A percentile compares a stretch with the other conserved stretches of the same genome.
phyloP scores from a whole-genome alignment of 2,329 filamentous ascomycete species.

The Xylaria sp. region DNA sequence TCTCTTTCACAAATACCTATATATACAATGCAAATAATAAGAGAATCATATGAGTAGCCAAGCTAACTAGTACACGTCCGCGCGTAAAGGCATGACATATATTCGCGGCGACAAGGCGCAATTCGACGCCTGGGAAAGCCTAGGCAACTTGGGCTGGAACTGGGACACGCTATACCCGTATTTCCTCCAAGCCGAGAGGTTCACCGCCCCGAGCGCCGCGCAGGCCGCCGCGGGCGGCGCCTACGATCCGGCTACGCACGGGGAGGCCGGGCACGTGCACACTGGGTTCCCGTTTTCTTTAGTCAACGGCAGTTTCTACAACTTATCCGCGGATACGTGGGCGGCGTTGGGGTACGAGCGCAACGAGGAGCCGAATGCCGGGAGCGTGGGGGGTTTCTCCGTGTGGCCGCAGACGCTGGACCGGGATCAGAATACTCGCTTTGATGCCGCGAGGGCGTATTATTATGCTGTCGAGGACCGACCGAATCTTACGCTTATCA shows the following conservation, averaged over 20 bases:
- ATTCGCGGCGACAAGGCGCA: constrained; percentile 50
- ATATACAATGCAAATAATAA: background rate
- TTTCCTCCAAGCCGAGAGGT: constrained; percentile 50
- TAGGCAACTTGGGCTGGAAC: constrained; percentile 53
- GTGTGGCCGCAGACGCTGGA: constrained; percentile 50
- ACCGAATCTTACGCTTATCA: constrained; percentile 47
- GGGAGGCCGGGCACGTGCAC: constrained; percentile 43
- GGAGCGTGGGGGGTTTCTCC: constrained; percentile 46
- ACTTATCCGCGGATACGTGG: constrained; percentile 42
- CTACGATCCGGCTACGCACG: constrained; percentile 45
- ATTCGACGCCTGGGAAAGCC: constrained; percentile 50
- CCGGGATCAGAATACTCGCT: constrained; percentile 43
- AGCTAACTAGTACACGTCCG: constrained; percentile 30
- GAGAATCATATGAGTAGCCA: background rate
- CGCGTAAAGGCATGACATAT: constrained; percentile 48
- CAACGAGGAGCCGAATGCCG: constrained; percentile 48
- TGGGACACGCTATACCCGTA: constrained; percentile 54
- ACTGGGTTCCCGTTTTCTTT: constrained; percentile 46
- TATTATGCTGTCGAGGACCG: constrained; percentile 46
- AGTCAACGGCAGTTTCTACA: constrained; percentile 43
- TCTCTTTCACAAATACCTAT: too few species aligned
- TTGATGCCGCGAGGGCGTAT: constrained; percentile 51
- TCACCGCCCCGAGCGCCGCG: constrained; percentile 42
- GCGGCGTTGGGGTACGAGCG: constrained; percentile 40
- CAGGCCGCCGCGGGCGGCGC: constrained; percentile 45